Conservation (phyloP, 2,329 filamentous ascomycete genomes). For the Aspergillus piperis region DNA sequence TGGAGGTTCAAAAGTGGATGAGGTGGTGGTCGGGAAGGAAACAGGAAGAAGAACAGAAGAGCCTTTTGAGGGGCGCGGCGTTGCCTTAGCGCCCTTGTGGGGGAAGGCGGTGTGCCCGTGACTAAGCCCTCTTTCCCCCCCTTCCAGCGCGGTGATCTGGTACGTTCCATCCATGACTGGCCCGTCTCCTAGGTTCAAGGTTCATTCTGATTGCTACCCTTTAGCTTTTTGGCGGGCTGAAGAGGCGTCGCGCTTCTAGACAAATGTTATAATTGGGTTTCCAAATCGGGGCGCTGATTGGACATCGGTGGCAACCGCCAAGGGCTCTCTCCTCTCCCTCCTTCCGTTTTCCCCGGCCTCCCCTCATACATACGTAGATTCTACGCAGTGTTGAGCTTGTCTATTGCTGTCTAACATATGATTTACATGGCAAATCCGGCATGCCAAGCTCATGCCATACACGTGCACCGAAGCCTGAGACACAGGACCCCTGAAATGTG, state of each 20-base stretch:
- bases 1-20: conserved; percentile 19
- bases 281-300: not conserved
- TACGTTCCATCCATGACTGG: not conserved
- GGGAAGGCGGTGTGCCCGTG: conserved; percentile 37
- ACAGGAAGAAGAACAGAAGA: conserved; percentile 30
- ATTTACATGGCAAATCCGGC: no score
- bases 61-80: conserved; percentile 39
- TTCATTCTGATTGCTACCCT: not conserved
- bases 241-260: not conserved
- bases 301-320: not conserved
- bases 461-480: not conserved
- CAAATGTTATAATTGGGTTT: no score
- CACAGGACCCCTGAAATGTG: not conserved
- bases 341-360: not conserved
- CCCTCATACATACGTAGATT: not conserved
- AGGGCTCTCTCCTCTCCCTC: not conserved
- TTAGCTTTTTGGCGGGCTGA: not conserved
- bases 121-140: conserved; percentile 11
- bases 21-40: conserved; percentile 31
- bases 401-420: not conserved
- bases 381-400: not conserved
- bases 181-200: not conserved
- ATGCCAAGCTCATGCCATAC: no score
- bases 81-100: conserved; percentile 24
- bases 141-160: not conserved